Evolutionary conservation across 2,329 filamentous ascomycete species (phyloP), one percentile per base, ranked within the genome.

Genomic region (Pyrenophora tritici-repentis): DNA sequence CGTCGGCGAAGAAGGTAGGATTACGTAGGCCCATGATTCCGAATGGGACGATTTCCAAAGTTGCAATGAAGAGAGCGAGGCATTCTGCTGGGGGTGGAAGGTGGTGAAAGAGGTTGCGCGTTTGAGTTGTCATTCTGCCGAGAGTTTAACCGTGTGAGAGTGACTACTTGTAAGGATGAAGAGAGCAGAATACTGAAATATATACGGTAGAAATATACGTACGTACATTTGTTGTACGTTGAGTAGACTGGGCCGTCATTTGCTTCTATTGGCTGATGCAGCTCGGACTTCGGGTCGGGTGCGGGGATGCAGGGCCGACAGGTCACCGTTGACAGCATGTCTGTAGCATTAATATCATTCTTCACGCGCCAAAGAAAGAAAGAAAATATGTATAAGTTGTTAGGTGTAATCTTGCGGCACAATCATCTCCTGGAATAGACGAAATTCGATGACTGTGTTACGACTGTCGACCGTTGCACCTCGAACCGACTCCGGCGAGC

Each of bases 21-120:
- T 61, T 50, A 9, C 46, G 55, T n/a, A 65, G 35, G 12, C 61
- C 62, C 20, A 55, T 42, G 13, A 65, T 53, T 4, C 62, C 62
- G 22, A 65, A 65, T 0, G 62, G 62, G 1, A 65, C 18, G 1
- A 65, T 50, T 29, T 65, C 62, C 16, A 65, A 58, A 2, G 61
- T 59, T 13, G 56, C 62, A 26, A 65, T 59, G 29, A 65, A 41
- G 12, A 65, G 54, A 8, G 62, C 62, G 6, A 65, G 53, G 34
- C 62, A 65, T 58, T 65, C 59, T 20, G 61, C 62, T 31, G 61
- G 62, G 3, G 62, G 59, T 24, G 59, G 62, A 13, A 64, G 58
- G 12, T 47, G 51, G 6, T 59, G 46, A 29, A 63, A 61, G 32
- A 65, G 53, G 37, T 47, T 63, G 46, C 55, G 56, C 14, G 36